Evolutionary conservation across 1,284 basidiomycete genomes (phyloP).

Genomic region (Boletellus deceptivus): DNA sequence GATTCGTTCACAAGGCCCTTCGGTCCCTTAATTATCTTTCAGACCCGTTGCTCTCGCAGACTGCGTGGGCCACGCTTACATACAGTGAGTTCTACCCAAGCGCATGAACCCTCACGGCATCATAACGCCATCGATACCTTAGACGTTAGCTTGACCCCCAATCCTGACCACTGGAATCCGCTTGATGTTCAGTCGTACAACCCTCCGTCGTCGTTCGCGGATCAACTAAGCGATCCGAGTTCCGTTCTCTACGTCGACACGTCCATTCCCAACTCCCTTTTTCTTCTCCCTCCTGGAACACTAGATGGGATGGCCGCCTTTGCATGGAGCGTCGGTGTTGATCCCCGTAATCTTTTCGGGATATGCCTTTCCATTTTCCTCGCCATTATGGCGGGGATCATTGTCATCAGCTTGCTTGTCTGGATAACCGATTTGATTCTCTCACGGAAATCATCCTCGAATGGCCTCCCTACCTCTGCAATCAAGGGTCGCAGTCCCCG

Average conservation of each 20-base stretch:
- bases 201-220: constrained; percentile 63
- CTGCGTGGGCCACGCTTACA: constrained; percentile 83
- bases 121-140: constrained; percentile 16
- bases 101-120: constrained; percentile 2
- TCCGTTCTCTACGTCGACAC: constrained; percentile 81
- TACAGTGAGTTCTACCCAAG: constrained; percentile 62
- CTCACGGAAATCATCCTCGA: constrained; percentile 32
- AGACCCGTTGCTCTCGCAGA: constrained; percentile 86
- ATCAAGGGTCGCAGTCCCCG: constrained; percentile 53
- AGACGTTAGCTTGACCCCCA: constrained; percentile 68
- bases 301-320: constrained; percentile 65
- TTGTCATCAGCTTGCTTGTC: constrained; percentile 65
- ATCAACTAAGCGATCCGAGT: constrained; percentile 65
- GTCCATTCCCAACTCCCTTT: constrained; percentile 65
- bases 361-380: constrained; percentile 84
- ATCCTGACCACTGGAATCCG: constrained; percentile 62
- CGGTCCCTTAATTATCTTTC: constrained; percentile 18
- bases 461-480: constrained; percentile 25
- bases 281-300: constrained; percentile 63
- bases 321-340: constrained; percentile 71
- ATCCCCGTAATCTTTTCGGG: constrained; percentile 81
- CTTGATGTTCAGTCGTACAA: constrained; percentile 57
- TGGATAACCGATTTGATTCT: constrained; percentile 70
- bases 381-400: constrained; percentile 69
- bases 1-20: background rate